Conservation (phyloP, 805 yeast genomes). For the Candida xyloterini region DNA sequence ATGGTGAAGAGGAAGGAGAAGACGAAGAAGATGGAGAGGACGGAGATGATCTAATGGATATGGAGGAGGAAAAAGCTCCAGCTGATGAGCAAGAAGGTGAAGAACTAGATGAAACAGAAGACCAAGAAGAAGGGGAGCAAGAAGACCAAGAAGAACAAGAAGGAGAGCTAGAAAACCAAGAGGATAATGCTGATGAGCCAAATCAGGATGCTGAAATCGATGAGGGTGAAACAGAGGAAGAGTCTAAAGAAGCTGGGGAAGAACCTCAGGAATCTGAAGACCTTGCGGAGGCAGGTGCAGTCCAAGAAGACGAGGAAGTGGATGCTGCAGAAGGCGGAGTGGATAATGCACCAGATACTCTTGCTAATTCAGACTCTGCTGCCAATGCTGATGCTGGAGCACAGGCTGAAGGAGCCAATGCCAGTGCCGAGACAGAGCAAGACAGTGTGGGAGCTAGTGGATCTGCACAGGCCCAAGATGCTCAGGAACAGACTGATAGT, state of each 20-base stretch:
- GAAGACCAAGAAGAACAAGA: slow-evolving; percentile 56
- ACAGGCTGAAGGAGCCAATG: slow-evolving; percentile 38
- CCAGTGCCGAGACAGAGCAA: slow-evolving; percentile 39
- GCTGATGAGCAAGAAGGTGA: slow-evolving; percentile 29
- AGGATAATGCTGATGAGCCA: slow-evolving; percentile 26
- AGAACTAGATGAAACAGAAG: slow-evolving; percentile 31
- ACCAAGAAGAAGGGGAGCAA: slow-evolving; percentile 27
- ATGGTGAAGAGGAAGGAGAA: slow-evolving; percentile 31
- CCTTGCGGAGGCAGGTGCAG: slow-evolving; percentile 13
- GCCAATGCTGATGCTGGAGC: slow-evolving; percentile 35
- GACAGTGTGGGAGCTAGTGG: slow-evolving; percentile 66
- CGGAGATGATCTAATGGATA: slow-evolving; percentile 21
- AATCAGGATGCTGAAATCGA: too few relatives aligned
- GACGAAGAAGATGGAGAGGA: slow-evolving; percentile 30
- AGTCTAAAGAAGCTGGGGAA: slow-evolving; percentile 28
- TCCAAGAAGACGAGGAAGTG: slow-evolving; percentile 30
- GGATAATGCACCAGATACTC: slow-evolving; percentile 36
- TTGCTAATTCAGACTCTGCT: slow-evolving; percentile 32
- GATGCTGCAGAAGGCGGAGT: slow-evolving; percentile 28
- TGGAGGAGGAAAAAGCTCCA: slow-evolving; percentile 29
- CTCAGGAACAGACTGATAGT: slow-evolving; percentile 43
- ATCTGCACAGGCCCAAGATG: slow-evolving; percentile 40
- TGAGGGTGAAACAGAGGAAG: slow-evolving; percentile 5
- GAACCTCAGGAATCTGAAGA: slow-evolving; percentile 12
- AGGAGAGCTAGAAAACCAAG: slow-evolving; percentile 47